Evolutionary conservation across 257 asterid genomes (phyloP), one percentile per base, ranked within the genome.

Genomic region (Solanum chilense): DNA sequence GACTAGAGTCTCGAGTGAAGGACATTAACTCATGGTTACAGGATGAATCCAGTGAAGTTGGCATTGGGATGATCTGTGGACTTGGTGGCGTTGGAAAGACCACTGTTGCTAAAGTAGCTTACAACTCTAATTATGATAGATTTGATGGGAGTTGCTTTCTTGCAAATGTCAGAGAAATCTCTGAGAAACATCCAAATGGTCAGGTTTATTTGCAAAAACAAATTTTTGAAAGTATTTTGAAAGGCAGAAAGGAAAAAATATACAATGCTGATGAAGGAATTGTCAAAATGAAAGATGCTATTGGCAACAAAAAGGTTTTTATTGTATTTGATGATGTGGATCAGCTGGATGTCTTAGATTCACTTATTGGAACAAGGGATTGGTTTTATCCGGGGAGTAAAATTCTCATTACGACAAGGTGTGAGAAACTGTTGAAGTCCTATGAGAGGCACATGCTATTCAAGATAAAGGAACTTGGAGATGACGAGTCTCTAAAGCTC

Each of bases 351-450:
- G 73, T 52, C 64, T 75, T 88, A 20, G 71, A 88, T 76, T 33
- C 68, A 41, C 25, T 88, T 84, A 69, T 62, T 12, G 87, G 90
- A 64, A 58, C 66, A 82, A 56, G 73, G 42, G 87, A 78, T 42
- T 85, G 90, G 90, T 88, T 88, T 88, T 82, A n/a, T 70, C 44
- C 56, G 0, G 87, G 90, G 31, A 88, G 90, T 62, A 86, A 75
- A 44, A 86, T 88, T 77, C 74, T 88, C 27, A 69, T 86, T 33
- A 88, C 86, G 29, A 86, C 90, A 35, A 69, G 88, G 49, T 64
- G 74, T 2, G 83, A 88, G 74, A 73, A 86, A 29, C 20, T 85
- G 56, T 39, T 85, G 37, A 73, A 66, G 45, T 42, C 56, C 23
- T 47, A 25, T 15, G 84, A 88, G 25, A 78, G 75, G 80, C 87